A percentile compares a stretch with the other conserved stretches of the same genome.
phyloP scores from a whole-genome alignment of 1,284 basidiomycete species.

The Marasmius fiardii region DNA sequence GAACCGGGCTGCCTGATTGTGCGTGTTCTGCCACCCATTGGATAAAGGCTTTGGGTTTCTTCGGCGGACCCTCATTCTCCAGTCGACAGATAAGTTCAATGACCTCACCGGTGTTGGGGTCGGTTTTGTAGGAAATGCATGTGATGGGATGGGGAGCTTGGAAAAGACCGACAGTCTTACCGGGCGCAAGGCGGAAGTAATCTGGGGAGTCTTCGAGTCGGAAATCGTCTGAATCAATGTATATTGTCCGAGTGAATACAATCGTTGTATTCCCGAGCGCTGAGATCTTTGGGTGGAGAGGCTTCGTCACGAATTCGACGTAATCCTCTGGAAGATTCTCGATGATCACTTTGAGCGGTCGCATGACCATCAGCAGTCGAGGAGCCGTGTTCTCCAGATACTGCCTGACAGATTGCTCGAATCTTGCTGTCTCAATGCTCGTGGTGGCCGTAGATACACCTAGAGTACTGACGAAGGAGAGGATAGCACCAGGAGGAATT shows the following conservation, averaged over 20 bases:
- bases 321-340: conserved; percentile 92
- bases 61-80: conserved; percentile 64
- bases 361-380: conserved; percentile 90
- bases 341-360: conserved; percentile 88
- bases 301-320: conserved; percentile 82
- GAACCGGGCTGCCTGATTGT: conserved; percentile 76
- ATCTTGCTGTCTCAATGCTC: conserved; percentile 86
- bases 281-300: conserved; percentile 92
- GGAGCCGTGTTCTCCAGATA: conserved; percentile 91
- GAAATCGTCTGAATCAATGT: conserved; percentile 96
- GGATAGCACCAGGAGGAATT: conserved; percentile 92
- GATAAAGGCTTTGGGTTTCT: conserved; percentile 94
- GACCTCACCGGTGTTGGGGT: conserved; percentile 69
- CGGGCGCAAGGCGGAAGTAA: conserved; percentile 97
- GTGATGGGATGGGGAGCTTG: conserved; percentile 94
- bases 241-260: conserved; percentile 88
- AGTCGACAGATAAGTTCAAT: conserved; percentile 78
- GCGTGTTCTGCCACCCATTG: conserved; percentile 96
- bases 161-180: conserved; percentile 96
- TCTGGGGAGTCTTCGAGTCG: conserved; percentile 88
- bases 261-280: conserved; percentile 82
- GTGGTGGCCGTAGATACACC: conserved; percentile 89
- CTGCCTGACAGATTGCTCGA: conserved; percentile 87
- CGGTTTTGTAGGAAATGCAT: conserved; percentile 84
- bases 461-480: conserved; percentile 89